phyloP scores from a whole-genome alignment of 2,329 filamentous ascomycete genomes.

The Penicillium sp. region DNA sequence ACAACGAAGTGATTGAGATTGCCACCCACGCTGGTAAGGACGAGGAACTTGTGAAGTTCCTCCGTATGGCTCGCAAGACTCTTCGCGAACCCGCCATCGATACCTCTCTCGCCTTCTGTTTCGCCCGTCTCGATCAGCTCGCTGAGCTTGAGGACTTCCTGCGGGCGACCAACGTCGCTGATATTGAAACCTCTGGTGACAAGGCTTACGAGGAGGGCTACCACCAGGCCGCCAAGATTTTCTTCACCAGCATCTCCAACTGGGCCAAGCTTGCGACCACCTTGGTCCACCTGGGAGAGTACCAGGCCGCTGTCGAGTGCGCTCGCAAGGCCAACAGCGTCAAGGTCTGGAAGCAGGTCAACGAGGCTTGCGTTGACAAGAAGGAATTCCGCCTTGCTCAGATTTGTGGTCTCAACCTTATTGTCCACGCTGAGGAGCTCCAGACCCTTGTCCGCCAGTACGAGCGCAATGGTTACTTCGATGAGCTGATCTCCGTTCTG shows the following conservation, averaged over 20 bases:
- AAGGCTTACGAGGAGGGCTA: conserved; percentile 94
- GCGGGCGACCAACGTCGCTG: conserved; percentile 86
- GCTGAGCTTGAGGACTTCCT: conserved; percentile 95
- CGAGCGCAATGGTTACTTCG: conserved; percentile 95
- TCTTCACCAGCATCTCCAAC: conserved; percentile 97
- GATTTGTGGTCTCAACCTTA: conserved; percentile 97
- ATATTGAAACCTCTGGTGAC: conserved; percentile 95
- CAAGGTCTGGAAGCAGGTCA: conserved; percentile 99
- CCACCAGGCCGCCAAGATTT: conserved; percentile 97
- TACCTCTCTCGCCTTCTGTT: conserved; percentile 90
- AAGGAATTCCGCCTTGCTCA: conserved; percentile 98
- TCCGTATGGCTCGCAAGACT: conserved; percentile 97
- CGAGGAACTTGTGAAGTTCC: conserved; percentile 92
- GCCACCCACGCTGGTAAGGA: conserved; percentile 95
- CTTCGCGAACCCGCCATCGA: conserved; percentile 91
- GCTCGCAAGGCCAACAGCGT: conserved; percentile 98
- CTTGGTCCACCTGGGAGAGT: conserved; percentile 93
- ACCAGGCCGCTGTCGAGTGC: conserved; percentile 96
- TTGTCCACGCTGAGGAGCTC: conserved; percentile 95
- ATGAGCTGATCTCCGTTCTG: conserved; percentile 90
- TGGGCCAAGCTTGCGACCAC: conserved; percentile 99
- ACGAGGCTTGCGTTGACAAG: conserved; percentile 92
- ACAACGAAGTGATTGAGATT: conserved; percentile 92
- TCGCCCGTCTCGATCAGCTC: conserved; percentile 86
- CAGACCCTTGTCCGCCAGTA: conserved; percentile 93